Percentiles rank a stretch among this genome's conserved stretches.
phyloP scores from a whole-genome alignment of 352 stramenopile species.

The Halophytophthora batemanensis region DNA sequence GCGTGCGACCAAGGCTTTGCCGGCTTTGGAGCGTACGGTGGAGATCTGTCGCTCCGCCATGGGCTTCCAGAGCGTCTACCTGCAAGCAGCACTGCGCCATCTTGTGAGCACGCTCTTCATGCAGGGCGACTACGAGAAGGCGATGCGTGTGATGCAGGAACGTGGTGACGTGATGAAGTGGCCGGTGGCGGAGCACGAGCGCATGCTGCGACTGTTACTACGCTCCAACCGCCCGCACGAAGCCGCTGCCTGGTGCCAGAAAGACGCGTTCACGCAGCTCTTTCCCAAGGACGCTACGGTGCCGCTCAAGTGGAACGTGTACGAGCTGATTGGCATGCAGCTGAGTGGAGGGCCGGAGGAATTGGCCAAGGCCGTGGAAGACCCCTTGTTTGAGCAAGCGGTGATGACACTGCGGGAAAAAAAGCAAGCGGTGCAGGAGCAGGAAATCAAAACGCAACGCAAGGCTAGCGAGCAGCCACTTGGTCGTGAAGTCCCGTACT shows the following conservation, averaged over 20 bases:
- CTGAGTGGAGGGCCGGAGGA: slow-evolving; percentile 36
- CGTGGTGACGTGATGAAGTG: slow-evolving; percentile 72
- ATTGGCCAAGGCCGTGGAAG: slow-evolving; percentile 37
- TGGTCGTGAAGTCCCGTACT: slow-evolving; percentile 64
- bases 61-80: slow-evolving; percentile 67
- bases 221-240: slow-evolving; percentile 46
- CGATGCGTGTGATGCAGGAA: slow-evolving; percentile 58
- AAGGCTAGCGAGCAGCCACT: slow-evolving; percentile 47
- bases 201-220: slow-evolving; percentile 59
- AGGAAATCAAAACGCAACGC: slow-evolving; percentile 37
- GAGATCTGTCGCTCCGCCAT: slow-evolving; percentile 79
- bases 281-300: slow-evolving; percentile 59
- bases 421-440: slow-evolving; percentile 55
- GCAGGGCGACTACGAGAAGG: slow-evolving; percentile 48
- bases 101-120: slow-evolving; percentile 61
- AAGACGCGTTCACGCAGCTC: slow-evolving; percentile 46
- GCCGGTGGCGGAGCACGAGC: slow-evolving; percentile 66
- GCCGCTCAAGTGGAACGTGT: slow-evolving; percentile 69
- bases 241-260: slow-evolving; percentile 52
- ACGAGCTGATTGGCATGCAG: slow-evolving; percentile 57
- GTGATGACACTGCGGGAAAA: slow-evolving; percentile 60
- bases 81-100: slow-evolving; percentile 59
- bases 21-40: slow-evolving; percentile 55
- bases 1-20: slow-evolving; percentile 44
- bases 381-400: slow-evolving; percentile 56